These are phyloP conservation scores for Torulaspora indica DNA, from an alignment of 805 yeast species.

Conservation along the genomic window DNA sequence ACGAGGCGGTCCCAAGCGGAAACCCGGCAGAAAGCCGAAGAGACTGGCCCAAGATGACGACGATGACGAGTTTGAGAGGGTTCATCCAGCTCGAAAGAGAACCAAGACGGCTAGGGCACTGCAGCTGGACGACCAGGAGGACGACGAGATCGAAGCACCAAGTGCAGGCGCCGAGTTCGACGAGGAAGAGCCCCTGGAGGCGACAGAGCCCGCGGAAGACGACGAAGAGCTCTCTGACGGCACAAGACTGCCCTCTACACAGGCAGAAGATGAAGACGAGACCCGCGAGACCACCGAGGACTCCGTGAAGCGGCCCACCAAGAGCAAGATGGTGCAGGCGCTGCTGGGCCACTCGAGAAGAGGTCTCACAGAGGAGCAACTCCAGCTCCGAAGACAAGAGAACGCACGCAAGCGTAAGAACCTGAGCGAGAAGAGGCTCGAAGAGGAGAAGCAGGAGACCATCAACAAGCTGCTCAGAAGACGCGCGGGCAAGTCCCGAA, in stretches of 20 bases:
- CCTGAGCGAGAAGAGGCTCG: conserved; percentile 71
- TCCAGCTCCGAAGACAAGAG: conserved; percentile 76
- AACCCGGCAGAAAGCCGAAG: conserved; percentile 13
- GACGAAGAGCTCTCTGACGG: conserved; percentile 6
- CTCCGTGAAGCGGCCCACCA: conserved; percentile 19
- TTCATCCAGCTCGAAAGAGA: conserved; percentile 11
- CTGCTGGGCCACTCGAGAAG: conserved; percentile 37
- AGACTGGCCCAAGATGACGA: conserved; percentile 4
- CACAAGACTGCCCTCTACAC: conserved; percentile 5
- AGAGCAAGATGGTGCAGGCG: conserved; percentile 24
- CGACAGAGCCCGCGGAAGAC: conserved; percentile 15
- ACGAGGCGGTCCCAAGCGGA: conserved; percentile 2
- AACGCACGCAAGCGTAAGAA: conserved; percentile 84
- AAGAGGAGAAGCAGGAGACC: conserved; percentile 91
- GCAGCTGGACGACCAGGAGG: conserved; percentile 16
- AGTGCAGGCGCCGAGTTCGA: conserved; percentile 2
- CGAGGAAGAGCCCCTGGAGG: conserved; percentile 18
- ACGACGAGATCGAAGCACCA: conserved; percentile 10
- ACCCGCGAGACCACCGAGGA: conserved; percentile 21
- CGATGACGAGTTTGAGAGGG: conserved; percentile 15
- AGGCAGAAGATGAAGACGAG: conserved; percentile 18
- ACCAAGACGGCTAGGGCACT: conserved; percentile 1
- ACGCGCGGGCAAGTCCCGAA: conserved; percentile 70
- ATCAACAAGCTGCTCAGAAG: conserved; percentile 78
- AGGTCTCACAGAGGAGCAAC: conserved; percentile 77